Evolutionary conservation across 176 grass and related monocot genomes (phyloP).

Genomic region (Avena insularis): DNA sequence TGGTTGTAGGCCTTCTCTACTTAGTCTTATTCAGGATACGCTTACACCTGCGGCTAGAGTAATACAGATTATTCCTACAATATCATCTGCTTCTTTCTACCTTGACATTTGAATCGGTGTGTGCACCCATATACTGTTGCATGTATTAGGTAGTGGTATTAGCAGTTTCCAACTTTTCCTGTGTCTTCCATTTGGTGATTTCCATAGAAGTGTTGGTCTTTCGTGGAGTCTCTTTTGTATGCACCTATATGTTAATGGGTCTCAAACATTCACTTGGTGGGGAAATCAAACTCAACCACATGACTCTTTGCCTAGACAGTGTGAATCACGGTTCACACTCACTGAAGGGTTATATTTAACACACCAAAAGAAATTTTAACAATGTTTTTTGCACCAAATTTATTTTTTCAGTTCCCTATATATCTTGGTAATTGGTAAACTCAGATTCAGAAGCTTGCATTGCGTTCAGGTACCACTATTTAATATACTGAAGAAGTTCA

Average conservation of each 20-base stretch:
- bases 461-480: conserved; percentile 78
- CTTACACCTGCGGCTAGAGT: neutral
- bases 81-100: neutral
- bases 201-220: neutral
- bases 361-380: neutral
- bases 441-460: conserved; percentile 30
- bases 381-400: neutral
- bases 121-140: neutral
- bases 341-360: neutral
- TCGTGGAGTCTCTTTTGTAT: conserved; percentile 12
- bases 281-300: neutral
- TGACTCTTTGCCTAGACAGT: neutral
- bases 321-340: neutral
- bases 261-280: neutral
- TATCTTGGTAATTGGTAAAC: neutral
- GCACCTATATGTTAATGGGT: neutral
- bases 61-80: neutral
- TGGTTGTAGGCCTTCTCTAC: neutral
- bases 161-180: neutral
- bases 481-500: conserved; percentile 99
- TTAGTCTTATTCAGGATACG: neutral
- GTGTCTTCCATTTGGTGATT: neutral
- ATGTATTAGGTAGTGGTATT: neutral
- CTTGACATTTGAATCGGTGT: neutral
- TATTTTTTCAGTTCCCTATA: neutral